Evolutionary conservation across 306 rosid species (phyloP).

Genomic region (Begonia loranthoides): DNA sequence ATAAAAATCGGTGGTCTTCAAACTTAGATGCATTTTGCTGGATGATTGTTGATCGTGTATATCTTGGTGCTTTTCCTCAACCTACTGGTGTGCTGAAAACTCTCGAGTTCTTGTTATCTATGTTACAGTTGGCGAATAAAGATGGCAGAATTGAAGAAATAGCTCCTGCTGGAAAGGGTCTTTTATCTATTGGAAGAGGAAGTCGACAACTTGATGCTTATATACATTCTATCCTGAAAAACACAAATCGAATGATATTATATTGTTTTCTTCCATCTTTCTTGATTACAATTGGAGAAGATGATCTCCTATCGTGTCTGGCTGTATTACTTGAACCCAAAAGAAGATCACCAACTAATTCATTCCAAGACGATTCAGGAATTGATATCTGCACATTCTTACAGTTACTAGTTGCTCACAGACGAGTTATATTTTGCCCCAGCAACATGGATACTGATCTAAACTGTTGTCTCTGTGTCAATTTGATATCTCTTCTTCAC

Average conservation of each 20-base stretch:
- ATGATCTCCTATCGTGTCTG: conserved; percentile 53
- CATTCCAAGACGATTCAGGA: conserved; percentile 53
- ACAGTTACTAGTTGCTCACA: conserved; percentile 81
- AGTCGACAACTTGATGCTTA: conserved; percentile 93
- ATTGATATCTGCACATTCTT: conserved; percentile 68
- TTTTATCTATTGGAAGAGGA: conserved; percentile 84
- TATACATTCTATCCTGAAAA: conserved; percentile 81
- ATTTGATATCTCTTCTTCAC: conserved; percentile 66
- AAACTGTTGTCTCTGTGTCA: conserved; percentile 87
- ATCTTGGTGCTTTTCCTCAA: conserved; percentile 98
- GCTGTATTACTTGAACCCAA: conserved; percentile 61
- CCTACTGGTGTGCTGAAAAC: conserved; percentile 76
- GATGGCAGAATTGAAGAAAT: conserved; percentile 98
- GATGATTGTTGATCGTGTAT: conserved; percentile 93
- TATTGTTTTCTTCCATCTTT: conserved; percentile 90
- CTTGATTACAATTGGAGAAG: conserved; percentile 72
- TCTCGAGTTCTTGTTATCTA: conserved; percentile 87
- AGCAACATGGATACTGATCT: conserved; percentile 87
- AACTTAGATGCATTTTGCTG: conserved; percentile 92
- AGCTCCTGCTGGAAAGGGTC: conserved; percentile 74
- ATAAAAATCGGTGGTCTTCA: conserved; percentile 86
- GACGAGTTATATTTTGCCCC: conserved; percentile 86
- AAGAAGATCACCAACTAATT: conserved; percentile 33
- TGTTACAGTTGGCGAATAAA: conserved; percentile 95
- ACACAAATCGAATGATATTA: conserved; percentile 79